These are phyloP conservation scores for Aspergillus haitiensis DNA, from an alignment of 495 filamentous ascomycete species.

Conservation along the genomic window DNA sequence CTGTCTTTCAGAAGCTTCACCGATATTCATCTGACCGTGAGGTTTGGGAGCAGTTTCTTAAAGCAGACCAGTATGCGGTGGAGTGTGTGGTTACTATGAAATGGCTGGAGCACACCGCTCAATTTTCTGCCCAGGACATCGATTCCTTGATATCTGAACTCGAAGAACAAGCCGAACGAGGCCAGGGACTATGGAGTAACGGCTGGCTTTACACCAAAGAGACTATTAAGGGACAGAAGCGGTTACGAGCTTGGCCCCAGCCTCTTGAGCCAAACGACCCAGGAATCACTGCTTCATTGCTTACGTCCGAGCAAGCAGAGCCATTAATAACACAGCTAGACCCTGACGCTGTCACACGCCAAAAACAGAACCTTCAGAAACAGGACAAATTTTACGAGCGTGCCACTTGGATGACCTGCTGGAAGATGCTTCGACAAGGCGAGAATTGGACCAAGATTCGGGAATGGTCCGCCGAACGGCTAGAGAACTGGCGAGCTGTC, in stretches of 20 bases:
- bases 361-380: constrained; percentile 68
- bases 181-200: constrained; percentile 68
- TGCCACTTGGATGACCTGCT: constrained; percentile 84
- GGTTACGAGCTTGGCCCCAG: constrained; percentile 63
- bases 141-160: constrained; percentile 71
- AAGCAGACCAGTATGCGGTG: constrained; percentile 64
- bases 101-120: constrained; percentile 78
- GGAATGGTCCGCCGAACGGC: constrained; percentile 76
- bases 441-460: constrained; percentile 67
- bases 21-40: constrained; percentile 62
- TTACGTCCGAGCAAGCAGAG: constrained; percentile 58
- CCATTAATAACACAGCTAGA: constrained; percentile 85
- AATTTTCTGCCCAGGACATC: constrained; percentile 63
- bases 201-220: constrained; percentile 92
- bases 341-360: constrained; percentile 82
- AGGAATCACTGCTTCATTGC: constrained; percentile 55
- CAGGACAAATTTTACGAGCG: constrained; percentile 84
- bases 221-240: constrained; percentile 86
- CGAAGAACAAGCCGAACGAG: constrained; percentile 58
- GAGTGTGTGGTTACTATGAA: constrained; percentile 75
- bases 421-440: constrained; percentile 83
- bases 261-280: constrained; percentile 60
- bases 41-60: constrained; percentile 63
- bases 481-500: constrained; percentile 81
- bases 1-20: constrained; percentile 49